These are phyloP conservation scores for Carpinus fangiana DNA, from an alignment of 306 rosid genomes.

Conservation along the genomic window DNA sequence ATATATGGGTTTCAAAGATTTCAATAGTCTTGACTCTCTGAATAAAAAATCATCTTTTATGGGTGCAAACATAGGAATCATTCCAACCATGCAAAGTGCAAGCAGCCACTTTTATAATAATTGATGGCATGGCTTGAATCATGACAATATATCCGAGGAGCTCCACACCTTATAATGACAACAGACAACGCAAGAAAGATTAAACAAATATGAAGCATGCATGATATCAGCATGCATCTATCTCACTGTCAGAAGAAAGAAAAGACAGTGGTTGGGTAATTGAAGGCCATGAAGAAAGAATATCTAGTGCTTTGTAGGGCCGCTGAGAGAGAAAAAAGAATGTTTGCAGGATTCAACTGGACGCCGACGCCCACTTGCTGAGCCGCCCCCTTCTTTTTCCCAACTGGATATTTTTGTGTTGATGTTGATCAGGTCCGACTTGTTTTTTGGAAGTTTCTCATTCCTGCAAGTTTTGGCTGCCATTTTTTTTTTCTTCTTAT, in stretches of 20 bases:
- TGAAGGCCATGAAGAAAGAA: conserved; percentile 3
- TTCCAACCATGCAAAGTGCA: neutral
- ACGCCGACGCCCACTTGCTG: neutral
- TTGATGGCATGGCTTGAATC: neutral
- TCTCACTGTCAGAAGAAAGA: conserved; percentile 17
- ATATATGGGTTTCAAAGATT: neutral
- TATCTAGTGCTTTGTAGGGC: neutral
- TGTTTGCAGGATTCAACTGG: no score
- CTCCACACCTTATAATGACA: conserved; percentile 1
- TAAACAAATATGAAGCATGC: neutral
- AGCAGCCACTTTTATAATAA: neutral
- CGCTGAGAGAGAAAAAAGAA: neutral
- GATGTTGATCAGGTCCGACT: neutral
- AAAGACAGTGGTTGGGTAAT: neutral
- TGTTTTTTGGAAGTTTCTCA: neutral
- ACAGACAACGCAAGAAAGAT: neutral
- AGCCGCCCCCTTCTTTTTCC: neutral
- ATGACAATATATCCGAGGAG: neutral
- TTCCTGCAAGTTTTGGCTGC: neutral
- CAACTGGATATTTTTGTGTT: neutral
- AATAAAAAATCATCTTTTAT: no score
- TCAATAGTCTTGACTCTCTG: no score
- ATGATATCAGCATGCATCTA: neutral
- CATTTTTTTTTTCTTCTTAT: neutral
- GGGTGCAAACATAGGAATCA: no score